phyloP scores from a whole-genome alignment of 805 yeast genomes.

The Schizosaccharomyces japonicus region DNA sequence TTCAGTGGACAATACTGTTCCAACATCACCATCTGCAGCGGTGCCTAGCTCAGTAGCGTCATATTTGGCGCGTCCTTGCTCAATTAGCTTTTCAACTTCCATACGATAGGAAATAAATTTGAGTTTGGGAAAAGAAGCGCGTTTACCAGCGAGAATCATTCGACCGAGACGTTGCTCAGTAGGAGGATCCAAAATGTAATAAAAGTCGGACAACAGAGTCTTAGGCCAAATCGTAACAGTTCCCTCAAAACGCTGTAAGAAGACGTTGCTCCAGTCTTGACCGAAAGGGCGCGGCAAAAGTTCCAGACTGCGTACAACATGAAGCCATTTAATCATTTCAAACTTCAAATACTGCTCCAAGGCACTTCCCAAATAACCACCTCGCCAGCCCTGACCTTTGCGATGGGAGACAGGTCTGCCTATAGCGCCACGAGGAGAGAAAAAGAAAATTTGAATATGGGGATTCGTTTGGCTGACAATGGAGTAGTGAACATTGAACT shows the following conservation, averaged over 20 bases:
- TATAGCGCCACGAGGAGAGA: constrained; percentile 56
- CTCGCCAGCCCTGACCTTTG: constrained; percentile 36
- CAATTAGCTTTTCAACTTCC: constrained; percentile 40
- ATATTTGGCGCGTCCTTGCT: constrained; percentile 11
- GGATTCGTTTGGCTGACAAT: constrained; percentile 69
- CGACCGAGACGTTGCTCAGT: constrained; percentile 29
- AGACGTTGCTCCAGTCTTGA: constrained; percentile 61
- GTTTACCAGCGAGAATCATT: constrained; percentile 39
- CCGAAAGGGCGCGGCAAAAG: constrained; percentile 43
- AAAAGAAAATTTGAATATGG: constrained; percentile 51
- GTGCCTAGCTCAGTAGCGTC: neutral
- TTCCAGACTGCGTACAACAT: constrained; percentile 38
- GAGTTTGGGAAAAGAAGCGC: constrained; percentile 40
- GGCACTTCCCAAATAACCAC: constrained; percentile 56
- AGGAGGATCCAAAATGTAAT: constrained; percentile 46
- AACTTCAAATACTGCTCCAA: constrained; percentile 44
- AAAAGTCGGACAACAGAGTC: constrained; percentile 32
- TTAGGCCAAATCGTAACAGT: constrained; percentile 58
- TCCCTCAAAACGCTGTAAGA: constrained; percentile 53
- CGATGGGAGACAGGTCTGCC: constrained; percentile 51
- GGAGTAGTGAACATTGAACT: constrained; percentile 52
- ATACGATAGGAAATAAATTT: constrained; percentile 40
- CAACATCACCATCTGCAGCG: neutral
- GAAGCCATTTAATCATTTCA: constrained; percentile 57
- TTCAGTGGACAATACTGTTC: neutral